A percentile compares a stretch with the other conserved stretches of the same genome.
Evolutionary conservation across 1,284 basidiomycete genomes (phyloP).

Genomic region (Pterula multifida): DNA sequence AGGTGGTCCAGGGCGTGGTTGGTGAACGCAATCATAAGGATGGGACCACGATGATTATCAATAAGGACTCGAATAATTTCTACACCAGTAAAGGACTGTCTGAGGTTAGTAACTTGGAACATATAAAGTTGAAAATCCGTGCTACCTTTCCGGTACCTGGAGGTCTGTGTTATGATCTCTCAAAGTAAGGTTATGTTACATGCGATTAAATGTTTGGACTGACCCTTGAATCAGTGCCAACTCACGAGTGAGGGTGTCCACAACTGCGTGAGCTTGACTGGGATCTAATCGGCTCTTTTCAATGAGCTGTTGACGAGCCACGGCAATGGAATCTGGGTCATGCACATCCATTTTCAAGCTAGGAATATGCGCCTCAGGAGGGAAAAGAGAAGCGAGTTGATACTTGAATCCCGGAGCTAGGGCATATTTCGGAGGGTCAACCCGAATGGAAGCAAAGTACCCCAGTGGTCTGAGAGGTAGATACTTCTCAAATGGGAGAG

Average conservation of each 20-base stretch:
- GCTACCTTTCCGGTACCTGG: slow-evolving; percentile 74
- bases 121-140: too few species aligned
- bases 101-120: slow-evolving; percentile 5
- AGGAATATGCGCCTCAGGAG: slow-evolving; percentile 17
- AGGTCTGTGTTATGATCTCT: too few species aligned
- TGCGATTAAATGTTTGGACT: slow-evolving; percentile 12
- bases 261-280: slow-evolving; percentile 56
- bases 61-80: slow-evolving; percentile 55
- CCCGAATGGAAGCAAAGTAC: slow-evolving; percentile 18
- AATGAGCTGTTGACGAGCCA: slow-evolving; percentile 28
- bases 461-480: slow-evolving; percentile 27
- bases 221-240: slow-evolving; percentile 62
- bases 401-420: slow-evolving; percentile 33
- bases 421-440: slow-evolving; percentile 40
- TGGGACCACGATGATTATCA: slow-evolving; percentile 34
- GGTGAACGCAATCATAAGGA: slow-evolving; percentile 62
- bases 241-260: slow-evolving; percentile 48
- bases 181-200: too few species aligned
- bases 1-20: slow-evolving; percentile 71
- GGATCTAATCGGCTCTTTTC: slow-evolving; percentile 41
- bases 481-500: slow-evolving; percentile 41
- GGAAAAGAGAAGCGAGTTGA: slow-evolving; percentile 32
- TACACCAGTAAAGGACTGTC: slow-evolving; percentile 52
- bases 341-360: slow-evolving; percentile 22
- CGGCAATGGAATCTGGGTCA: slow-evolving; percentile 24